Evolutionary conservation across 768 basidiomycete genomes (phyloP).

Genomic region (Collybia nuda): DNA sequence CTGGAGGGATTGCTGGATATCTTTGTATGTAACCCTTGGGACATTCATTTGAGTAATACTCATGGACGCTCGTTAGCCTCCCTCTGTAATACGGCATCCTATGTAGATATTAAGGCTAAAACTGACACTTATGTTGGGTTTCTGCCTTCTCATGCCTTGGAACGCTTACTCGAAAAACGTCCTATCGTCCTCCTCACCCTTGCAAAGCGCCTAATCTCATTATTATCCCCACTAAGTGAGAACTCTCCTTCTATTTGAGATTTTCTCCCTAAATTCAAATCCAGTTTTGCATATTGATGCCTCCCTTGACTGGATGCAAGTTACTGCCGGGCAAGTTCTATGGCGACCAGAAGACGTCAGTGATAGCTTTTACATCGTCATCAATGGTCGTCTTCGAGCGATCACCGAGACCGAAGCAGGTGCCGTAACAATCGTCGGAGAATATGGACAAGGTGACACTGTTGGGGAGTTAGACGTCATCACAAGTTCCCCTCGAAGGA

Average conservation of each 20-base stretch:
- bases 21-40: constrained; percentile 50
- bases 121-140: constrained; percentile 99
- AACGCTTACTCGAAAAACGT: constrained; percentile 86
- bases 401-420: constrained; percentile 80
- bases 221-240: constrained; percentile 89
- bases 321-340: constrained; percentile 90
- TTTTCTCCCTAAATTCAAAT: background rate
- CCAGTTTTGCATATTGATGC: constrained; percentile 95
- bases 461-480: constrained; percentile 98
- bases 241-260: background rate
- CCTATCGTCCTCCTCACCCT: constrained; percentile 95
- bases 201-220: constrained; percentile 93
- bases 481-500: constrained; percentile 82
- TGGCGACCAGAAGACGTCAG: constrained; percentile 91
- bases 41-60: background rate
- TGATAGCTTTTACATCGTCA: constrained; percentile 97
- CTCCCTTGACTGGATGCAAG: constrained; percentile 98
- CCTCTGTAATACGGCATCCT: constrained; percentile 87
- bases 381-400: constrained; percentile 93
- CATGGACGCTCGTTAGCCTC: constrained; percentile 54
- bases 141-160: constrained; percentile 83
- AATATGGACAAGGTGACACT: constrained; percentile 96
- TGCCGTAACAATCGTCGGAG: constrained; percentile 78
- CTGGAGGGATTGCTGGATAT: constrained; percentile 97
- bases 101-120: constrained; percentile 96